phyloP scores from a whole-genome alignment of 306 rosid genomes.

The Quercus glauca region DNA sequence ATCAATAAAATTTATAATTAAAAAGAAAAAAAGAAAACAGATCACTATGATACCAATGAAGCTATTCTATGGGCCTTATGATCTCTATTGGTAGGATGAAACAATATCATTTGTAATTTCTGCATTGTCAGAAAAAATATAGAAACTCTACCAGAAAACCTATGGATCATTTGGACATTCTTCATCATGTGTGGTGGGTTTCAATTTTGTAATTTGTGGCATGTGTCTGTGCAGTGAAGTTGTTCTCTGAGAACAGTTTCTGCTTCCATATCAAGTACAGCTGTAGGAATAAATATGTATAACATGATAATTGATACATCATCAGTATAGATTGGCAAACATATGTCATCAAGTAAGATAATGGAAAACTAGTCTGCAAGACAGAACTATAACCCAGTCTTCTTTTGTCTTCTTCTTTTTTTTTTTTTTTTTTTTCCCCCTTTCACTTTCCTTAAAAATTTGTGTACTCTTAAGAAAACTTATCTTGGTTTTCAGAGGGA shows the following conservation, averaged over 20 bases:
- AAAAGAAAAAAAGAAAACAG: too few relatives aligned
- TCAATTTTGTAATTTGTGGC: neutral
- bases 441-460: neutral
- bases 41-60: neutral
- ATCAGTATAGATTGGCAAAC: neutral
- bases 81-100: neutral
- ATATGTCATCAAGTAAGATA: neutral
- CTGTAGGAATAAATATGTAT: neutral
- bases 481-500: conserved; percentile 8
- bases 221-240: neutral
- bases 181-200: neutral
- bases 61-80: neutral
- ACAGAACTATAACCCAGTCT: neutral
- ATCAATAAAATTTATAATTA: too few relatives aligned
- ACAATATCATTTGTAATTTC: neutral
- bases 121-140: neutral
- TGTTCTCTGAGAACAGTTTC: neutral
- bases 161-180: neutral
- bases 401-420: neutral
- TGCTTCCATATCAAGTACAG: neutral
- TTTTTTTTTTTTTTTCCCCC: neutral
- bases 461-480: neutral
- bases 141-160: neutral
- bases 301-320: neutral
- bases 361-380: neutral